These are phyloP conservation scores for Hyaloperonospora brassicae DNA, from an alignment of 352 stramenopile species.

Conservation along the genomic window DNA sequence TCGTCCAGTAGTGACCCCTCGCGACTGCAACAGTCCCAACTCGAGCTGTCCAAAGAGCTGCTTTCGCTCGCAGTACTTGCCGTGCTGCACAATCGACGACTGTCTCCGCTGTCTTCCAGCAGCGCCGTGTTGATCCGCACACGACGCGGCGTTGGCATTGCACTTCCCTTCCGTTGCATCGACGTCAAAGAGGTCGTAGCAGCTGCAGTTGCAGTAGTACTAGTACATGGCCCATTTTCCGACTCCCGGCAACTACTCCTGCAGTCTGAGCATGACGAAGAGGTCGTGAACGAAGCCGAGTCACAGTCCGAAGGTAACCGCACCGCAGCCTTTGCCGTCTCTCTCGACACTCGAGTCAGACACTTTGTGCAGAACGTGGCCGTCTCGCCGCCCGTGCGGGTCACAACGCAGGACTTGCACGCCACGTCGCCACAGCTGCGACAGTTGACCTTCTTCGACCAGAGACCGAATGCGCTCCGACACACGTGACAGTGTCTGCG, in stretches of 20 bases:
- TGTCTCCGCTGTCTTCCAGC: slow-evolving; percentile 26
- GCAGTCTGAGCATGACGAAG: slow-evolving; percentile 20
- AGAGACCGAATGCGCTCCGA: slow-evolving; percentile 45
- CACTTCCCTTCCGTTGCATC: slow-evolving; percentile 10
- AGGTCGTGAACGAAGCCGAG: slow-evolving; percentile 26
- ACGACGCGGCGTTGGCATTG: too few relatives aligned
- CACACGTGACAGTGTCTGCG: slow-evolving; percentile 66
- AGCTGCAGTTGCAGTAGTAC: too few relatives aligned
- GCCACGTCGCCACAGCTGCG: slow-evolving; percentile 66
- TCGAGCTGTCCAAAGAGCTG: slow-evolving; percentile 35
- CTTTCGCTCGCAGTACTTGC: slow-evolving; percentile 38
- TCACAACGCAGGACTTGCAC: slow-evolving; percentile 70
- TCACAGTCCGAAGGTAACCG: too few relatives aligned
- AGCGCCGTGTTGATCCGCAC: slow-evolving; percentile 41
- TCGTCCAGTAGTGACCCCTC: slow-evolving; percentile 32
- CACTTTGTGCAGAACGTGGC: slow-evolving; percentile 73
- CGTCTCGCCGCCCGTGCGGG: slow-evolving; percentile 35
- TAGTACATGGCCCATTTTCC: too few relatives aligned
- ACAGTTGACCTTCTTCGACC: slow-evolving; percentile 74
- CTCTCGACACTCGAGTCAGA: slow-evolving; percentile 42
- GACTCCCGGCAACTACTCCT: slow-evolving; percentile 22
- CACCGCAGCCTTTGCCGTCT: slow-evolving; percentile 27
- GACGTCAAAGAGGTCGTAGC: slow-evolving; percentile 23
- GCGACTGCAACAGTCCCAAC: slow-evolving; percentile 26
- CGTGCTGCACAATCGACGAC: slow-evolving; percentile 26